These are phyloP conservation scores for Drechslera avenae DNA, from an alignment of 2,329 filamentous ascomycete species.

Conservation along the genomic window DNA sequence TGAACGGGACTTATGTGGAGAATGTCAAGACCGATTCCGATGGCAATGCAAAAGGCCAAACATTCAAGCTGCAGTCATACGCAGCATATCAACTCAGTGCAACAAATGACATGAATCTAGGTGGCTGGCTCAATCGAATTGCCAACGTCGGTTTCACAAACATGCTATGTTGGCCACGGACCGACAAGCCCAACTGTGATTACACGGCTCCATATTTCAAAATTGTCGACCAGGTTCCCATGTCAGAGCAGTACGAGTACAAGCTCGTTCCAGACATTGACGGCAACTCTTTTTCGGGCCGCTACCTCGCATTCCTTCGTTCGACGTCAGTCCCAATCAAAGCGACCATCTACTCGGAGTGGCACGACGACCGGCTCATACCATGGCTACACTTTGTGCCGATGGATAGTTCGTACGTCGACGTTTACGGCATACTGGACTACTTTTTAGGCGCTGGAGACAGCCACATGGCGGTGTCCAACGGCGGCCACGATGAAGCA, in stretches of 20 bases:
- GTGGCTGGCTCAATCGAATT: constrained; percentile 50
- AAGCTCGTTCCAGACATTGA: constrained; percentile 80
- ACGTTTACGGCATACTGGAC: constrained; percentile 73
- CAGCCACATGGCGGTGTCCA: background rate
- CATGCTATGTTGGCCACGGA: constrained; percentile 51
- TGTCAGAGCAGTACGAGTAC: constrained; percentile 54
- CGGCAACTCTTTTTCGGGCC: constrained; percentile 60
- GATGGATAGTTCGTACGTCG: constrained; percentile 75
- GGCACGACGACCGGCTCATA: constrained; percentile 72
- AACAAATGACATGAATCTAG: constrained; percentile 36
- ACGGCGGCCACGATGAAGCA: constrained; percentile 56
- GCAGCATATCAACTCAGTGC: constrained; percentile 47
- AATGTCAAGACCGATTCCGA: constrained; percentile 50
- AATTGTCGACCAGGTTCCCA: constrained; percentile 38
- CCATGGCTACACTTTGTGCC: constrained; percentile 83
- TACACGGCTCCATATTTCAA: constrained; percentile 53
- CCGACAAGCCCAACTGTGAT: constrained; percentile 49
- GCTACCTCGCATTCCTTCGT: constrained; percentile 62
- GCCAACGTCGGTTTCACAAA: constrained; percentile 52
- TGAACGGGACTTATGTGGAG: constrained; percentile 66
- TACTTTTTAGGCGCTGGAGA: constrained; percentile 66
- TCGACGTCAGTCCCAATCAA: constrained; percentile 76
- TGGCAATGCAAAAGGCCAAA: constrained; percentile 37
- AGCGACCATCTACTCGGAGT: constrained; percentile 77
- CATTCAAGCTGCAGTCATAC: constrained; percentile 48